phyloP scores from a whole-genome alignment of 1,284 basidiomycete genomes.

The Tilletia setariae region DNA sequence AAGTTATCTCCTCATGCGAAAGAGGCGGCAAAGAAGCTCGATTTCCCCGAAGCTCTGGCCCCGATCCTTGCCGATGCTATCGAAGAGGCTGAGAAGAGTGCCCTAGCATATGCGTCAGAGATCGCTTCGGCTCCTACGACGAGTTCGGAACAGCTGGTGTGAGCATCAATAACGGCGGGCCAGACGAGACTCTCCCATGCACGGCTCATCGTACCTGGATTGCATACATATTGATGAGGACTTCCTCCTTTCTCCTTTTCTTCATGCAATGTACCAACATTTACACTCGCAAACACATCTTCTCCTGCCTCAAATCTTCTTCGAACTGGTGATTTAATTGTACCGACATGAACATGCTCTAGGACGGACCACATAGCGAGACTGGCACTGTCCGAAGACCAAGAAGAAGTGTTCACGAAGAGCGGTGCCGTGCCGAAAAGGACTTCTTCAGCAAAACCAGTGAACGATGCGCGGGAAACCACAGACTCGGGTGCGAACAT shows the following conservation, averaged over 20 bases:
- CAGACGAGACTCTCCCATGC: no score
- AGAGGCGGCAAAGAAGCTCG: slow-evolving; percentile 44
- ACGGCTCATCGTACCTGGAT: no score
- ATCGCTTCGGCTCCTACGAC: neutral
- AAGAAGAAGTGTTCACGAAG: no score
- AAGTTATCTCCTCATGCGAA: slow-evolving; percentile 43
- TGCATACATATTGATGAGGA: no score
- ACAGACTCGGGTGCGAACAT: neutral
- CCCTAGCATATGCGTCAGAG: slow-evolving; percentile 11
- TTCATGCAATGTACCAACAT: no score
- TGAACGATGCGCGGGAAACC: neutral
- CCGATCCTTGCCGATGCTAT: slow-evolving; percentile 30
- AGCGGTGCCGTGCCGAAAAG: neutral
- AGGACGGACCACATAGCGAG: no score
- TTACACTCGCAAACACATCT: no score
- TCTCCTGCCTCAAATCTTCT: no score
- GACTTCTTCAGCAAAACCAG: neutral
- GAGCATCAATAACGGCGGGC: neutral
- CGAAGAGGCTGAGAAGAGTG: slow-evolving; percentile 32
- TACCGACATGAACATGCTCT: no score
- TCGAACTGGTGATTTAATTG: no score
- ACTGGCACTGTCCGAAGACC: no score
- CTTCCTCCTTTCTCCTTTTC: no score
- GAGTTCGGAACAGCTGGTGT: neutral
- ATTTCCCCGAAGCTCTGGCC: slow-evolving; percentile 41